Percentiles rank a stretch among this genome's conserved stretches.
These are phyloP conservation scores for Trifolium fragiferum DNA, from an alignment of 306 rosid species.

Conservation along the genomic window DNA sequence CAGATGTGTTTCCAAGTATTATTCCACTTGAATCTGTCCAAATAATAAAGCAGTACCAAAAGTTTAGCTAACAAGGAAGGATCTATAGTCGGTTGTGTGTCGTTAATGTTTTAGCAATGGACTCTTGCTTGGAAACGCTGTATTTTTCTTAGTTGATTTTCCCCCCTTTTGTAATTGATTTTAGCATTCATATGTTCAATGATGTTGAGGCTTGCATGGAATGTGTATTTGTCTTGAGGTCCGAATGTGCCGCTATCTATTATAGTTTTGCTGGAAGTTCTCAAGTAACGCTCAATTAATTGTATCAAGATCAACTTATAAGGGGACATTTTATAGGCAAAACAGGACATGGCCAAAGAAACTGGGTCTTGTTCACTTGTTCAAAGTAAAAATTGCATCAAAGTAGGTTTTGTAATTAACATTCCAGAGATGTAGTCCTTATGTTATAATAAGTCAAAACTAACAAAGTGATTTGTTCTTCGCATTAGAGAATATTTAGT, in stretches of 20 bases:
- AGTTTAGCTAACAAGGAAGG: background rate
- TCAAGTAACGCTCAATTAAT: too few relatives aligned
- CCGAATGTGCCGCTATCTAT: background rate
- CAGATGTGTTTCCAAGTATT: background rate
- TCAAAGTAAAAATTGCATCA: too few relatives aligned
- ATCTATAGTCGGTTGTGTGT: background rate
- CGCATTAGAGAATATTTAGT: too few relatives aligned
- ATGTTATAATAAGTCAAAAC: too few relatives aligned
- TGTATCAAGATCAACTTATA: too few relatives aligned
- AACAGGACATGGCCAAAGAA: too few relatives aligned
- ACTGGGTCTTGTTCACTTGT: too few relatives aligned
- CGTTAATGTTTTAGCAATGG: background rate
- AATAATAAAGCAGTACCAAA: background rate
- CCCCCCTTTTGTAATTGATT: background rate
- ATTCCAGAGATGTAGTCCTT: too few relatives aligned
- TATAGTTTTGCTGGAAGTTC: too few relatives aligned
- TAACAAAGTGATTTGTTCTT: background rate
- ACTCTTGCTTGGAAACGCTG: background rate
- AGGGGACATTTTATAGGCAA: too few relatives aligned
- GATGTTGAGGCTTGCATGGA: background rate
- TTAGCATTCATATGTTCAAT: background rate
- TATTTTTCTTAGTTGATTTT: background rate
- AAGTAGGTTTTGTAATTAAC: too few relatives aligned
- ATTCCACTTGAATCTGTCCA: background rate
- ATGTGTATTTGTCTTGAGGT: background rate